phyloP scores from a whole-genome alignment of 345 rosid genomes.

The Aquilaria malaccensis region DNA sequence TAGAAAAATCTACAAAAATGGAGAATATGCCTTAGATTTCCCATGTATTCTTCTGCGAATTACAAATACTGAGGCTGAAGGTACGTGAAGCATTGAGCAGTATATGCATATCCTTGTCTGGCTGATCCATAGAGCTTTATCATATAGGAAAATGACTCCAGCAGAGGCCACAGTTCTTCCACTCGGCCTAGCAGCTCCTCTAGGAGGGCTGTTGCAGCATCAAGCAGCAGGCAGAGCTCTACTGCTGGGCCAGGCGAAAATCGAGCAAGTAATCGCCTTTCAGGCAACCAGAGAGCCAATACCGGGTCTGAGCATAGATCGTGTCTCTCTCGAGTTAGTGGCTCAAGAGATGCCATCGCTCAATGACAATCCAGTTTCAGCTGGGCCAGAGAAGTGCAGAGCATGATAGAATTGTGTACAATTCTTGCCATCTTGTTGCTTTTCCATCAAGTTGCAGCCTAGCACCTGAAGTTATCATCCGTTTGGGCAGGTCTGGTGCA shows the following conservation, averaged over 20 bases:
- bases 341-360: constrained; percentile 6
- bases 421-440: too few species aligned
- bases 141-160: constrained; percentile 31
- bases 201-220: constrained; percentile 27
- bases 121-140: background rate
- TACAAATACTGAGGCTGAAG: too few species aligned
- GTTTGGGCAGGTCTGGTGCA: too few species aligned
- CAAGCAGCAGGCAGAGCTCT: constrained; percentile 28
- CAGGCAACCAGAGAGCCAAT: constrained; percentile 23
- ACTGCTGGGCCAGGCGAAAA: constrained; percentile 19
- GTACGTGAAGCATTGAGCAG: too few species aligned
- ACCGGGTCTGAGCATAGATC: constrained; percentile 14
- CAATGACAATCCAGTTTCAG: background rate
- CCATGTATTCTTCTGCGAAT: too few species aligned
- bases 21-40: too few species aligned
- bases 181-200: constrained; percentile 24
- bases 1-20: too few species aligned
- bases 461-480: too few species aligned
- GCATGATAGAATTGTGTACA: too few species aligned
- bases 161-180: constrained; percentile 31
- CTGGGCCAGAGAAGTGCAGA: constrained; percentile 14
- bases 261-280: constrained; percentile 26
- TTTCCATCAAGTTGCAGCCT: too few species aligned
- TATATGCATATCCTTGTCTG: too few species aligned
- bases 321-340: constrained; percentile 6